Percentiles rank a stretch among this genome's conserved stretches.
phyloP scores from a whole-genome alignment of 2,329 filamentous ascomycete species.

The Raffaelea ambrosiae region DNA sequence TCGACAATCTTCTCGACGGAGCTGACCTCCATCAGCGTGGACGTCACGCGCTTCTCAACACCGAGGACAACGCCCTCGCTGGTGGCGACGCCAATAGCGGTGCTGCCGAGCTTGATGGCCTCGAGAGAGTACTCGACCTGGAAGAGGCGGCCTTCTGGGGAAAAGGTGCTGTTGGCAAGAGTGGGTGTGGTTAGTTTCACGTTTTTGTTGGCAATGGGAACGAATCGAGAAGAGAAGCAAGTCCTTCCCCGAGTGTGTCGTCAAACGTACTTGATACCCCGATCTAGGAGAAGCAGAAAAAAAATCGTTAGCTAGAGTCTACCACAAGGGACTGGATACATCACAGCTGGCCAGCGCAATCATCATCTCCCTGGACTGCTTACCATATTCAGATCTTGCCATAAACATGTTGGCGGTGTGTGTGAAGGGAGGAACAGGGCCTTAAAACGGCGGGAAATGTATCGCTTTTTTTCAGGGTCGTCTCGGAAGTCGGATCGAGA shows the following conservation, averaged over 20 bases:
- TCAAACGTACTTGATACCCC: slow-evolving; percentile 81
- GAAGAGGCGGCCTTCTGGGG: slow-evolving; percentile 97
- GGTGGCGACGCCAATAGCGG: slow-evolving; percentile 95
- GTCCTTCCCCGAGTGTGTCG: not conserved
- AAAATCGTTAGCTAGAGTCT: not conserved
- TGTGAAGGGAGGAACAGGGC: not conserved
- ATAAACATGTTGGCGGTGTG: slow-evolving; percentile 82
- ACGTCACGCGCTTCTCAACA: slow-evolving; percentile 98
- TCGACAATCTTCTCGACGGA: slow-evolving; percentile 99
- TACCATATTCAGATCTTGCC: slow-evolving; percentile 99
- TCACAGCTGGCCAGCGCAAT: no score
- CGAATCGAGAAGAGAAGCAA: slow-evolving; percentile 6
- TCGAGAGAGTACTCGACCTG: slow-evolving; percentile 99
- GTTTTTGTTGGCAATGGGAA: no score
- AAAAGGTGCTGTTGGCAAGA: slow-evolving; percentile 70
- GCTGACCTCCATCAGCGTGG: slow-evolving; percentile 90
- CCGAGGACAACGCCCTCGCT: slow-evolving; percentile 92
- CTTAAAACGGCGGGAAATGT: slow-evolving; percentile 4
- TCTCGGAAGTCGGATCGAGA: no score
- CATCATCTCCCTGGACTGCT: slow-evolving; percentile 16
- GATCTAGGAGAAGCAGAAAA: no score
- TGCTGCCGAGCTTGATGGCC: slow-evolving; percentile 98
- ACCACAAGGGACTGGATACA: no score
- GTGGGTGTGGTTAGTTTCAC: no score
- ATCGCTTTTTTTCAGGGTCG: no score